Evolutionary conservation across 2,329 filamentous ascomycete genomes (phyloP).

Genomic region (Ceratocystis lukuohia): DNA sequence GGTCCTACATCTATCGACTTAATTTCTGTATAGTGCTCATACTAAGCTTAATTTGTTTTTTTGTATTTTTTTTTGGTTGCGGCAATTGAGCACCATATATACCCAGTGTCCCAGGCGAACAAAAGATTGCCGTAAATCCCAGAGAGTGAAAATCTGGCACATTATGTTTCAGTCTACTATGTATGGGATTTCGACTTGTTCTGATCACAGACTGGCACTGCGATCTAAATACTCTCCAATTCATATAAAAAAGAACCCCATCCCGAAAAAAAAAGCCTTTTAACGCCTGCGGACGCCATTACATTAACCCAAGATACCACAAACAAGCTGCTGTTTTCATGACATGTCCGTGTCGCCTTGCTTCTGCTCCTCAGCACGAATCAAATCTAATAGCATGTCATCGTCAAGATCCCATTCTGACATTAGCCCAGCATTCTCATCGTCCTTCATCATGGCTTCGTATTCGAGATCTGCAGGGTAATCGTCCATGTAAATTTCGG

Average conservation of each 20-base stretch:
- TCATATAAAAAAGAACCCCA: not conserved
- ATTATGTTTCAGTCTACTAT: not conserved
- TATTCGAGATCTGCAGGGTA: conserved; percentile 14
- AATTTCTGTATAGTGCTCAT: not conserved
- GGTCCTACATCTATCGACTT: not conserved
- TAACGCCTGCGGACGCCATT: not conserved
- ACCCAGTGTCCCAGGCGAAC: not conserved
- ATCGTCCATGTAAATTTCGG: conserved; percentile 15
- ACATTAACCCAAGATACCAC: not conserved
- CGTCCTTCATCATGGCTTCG: conserved; percentile 11
- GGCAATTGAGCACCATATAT: not conserved
- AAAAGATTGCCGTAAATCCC: not conserved
- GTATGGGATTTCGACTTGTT: not conserved
- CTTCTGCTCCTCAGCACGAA: conserved; percentile 32
- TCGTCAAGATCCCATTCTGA: conserved; percentile 19
- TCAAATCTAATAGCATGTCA: conserved; percentile 37
- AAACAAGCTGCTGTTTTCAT: not conserved
- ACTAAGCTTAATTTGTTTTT: conserved; percentile 1
- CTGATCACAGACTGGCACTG: not conserved
- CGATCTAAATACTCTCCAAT: not conserved
- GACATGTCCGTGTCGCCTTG: conserved; percentile 21
- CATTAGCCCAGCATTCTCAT: conserved; percentile 8
- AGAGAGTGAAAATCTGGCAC: not conserved
- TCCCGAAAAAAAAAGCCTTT: not conserved
- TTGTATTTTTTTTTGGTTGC: not conserved